Base-by-base conservation (phyloP, 768 basidiomycete species). In the Kwoniella botswanensis region DNA sequence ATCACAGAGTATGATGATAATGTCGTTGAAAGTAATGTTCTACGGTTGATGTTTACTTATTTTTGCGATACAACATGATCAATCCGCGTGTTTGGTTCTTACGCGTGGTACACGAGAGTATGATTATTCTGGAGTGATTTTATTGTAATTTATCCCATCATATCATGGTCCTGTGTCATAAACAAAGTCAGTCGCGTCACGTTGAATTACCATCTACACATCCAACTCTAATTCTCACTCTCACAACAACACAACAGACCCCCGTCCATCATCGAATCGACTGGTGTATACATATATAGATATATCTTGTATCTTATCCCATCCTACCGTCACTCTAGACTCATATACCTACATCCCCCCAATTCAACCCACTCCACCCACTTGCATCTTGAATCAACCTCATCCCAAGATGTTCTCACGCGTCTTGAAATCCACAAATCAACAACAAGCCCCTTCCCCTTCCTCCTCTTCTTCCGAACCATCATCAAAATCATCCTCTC, bases 351-450 rank as follows among this genome's bases (percentile, higher is more conserved):
- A 64, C 24, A 13, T 22, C 12, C 24, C 44, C 15, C 63, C 15
- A 13, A 44, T 64, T 5, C 11, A 22, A 50, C 10, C 43, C 63
- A 5, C 7, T 52, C 2, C 44, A 18, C 26, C n/a, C 42, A 35
- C 65, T n/a, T 62, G 15, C 12, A 41, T 21, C 43, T 62, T 43
- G 43, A 13, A 29, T 35, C 22, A 11, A 15, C 59, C 12, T 24
- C 59, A 15, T n/a, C 44, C n/a, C 71, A 79, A 26, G 70, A 82
- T 82, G 80, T 80, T 82, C 70, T 76, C 82, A 57, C 74, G 80
- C 46, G 80, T 82, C 18, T 70, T 82, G n/a, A 81, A 81, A 63
- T 70, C 73, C 44, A 80, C 74, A 50, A 75, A 68, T 43, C 67
- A 73, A 57, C 79, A 78, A 70, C 53, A 70, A 55, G 68, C 70